phyloP scores from a whole-genome alignment of 371 early-diverging fungal species.

The Circinella minor region DNA sequence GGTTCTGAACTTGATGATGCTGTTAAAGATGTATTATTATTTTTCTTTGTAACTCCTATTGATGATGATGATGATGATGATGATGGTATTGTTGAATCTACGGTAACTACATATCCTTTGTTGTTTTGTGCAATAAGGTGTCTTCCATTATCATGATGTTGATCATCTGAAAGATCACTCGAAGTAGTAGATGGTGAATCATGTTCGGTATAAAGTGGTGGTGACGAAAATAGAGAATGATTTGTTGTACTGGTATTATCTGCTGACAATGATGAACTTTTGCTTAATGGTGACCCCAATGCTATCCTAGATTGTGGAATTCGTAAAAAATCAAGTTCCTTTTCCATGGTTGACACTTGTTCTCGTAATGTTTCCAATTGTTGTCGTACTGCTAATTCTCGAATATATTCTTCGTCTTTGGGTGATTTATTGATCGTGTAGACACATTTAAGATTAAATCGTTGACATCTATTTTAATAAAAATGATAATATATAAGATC shows the following conservation, averaged over 20 bases:
- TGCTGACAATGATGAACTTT: not conserved
- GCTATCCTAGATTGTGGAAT: not conserved
- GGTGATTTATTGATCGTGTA: conserved; percentile 45
- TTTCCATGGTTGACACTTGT: conserved; percentile 24
- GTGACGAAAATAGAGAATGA: not conserved
- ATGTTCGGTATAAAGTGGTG: not conserved
- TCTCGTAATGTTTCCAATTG: conserved; percentile 20
- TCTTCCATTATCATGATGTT: not conserved
- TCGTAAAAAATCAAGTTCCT: conserved; percentile 9
- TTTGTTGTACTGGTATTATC: not conserved
- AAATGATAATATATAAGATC: not conserved
- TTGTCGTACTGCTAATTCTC: conserved; percentile 19
- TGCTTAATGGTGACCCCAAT: not conserved
- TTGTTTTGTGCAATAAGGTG: conserved; percentile 17
- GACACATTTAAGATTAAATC: conserved; percentile 31
- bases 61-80: too few species aligned
- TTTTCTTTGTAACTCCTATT: too few species aligned
- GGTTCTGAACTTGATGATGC: not conserved
- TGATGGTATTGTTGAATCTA: not conserved
- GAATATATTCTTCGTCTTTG: conserved; percentile 42
- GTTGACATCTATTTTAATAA: conserved; percentile 30
- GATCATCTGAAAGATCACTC: conserved; percentile 1
- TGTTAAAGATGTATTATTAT: not conserved
- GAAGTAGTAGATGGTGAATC: not conserved
- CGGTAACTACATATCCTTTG: conserved; percentile 8